phyloP scores from a whole-genome alignment of 495 filamentous ascomycete species.

The Evernia prunastri region DNA sequence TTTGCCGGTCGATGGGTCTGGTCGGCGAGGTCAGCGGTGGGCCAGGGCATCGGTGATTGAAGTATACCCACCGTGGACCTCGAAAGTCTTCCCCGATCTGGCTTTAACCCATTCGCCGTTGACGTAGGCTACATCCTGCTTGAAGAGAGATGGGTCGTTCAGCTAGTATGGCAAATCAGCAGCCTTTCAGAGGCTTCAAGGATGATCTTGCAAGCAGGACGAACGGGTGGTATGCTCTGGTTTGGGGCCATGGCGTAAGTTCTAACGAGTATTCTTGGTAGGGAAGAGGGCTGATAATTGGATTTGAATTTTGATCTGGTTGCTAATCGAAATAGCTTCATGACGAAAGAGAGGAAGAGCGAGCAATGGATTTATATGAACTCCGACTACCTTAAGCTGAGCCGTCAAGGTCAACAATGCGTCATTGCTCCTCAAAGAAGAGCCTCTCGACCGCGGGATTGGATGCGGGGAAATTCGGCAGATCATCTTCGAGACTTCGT shows the following conservation, averaged over 20 bases:
- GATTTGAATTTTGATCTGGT: constrained; percentile 11
- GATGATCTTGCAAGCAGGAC: not conserved
- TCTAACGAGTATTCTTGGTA: constrained; percentile 22
- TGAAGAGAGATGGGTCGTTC: constrained; percentile 76
- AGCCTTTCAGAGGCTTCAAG: not conserved
- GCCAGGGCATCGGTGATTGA: constrained; percentile 4
- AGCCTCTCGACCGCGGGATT: not conserved
- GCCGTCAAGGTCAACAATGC: constrained; percentile 8
- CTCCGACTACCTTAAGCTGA: constrained; percentile 1
- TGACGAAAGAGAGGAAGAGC: constrained; percentile 10
- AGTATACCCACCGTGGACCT: constrained; percentile 54
- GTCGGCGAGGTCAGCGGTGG: not conserved
- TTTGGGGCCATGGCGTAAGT: constrained; percentile 28
- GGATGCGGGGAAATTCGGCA: not conserved
- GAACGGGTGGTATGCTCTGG: constrained; percentile 24
- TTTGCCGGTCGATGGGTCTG: constrained; percentile 75
- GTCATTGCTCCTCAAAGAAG: constrained; percentile 8
- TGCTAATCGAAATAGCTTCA: constrained; percentile 16
- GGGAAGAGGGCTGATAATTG: constrained; percentile 15
- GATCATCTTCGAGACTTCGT: not conserved
- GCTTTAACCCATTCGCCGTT: constrained; percentile 79
- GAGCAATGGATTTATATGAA: constrained; percentile 3
- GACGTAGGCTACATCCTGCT: constrained; percentile 70
- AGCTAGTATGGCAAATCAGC: constrained; percentile 43
- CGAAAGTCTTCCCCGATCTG: constrained; percentile 71